phyloP scores from a whole-genome alignment of 2,329 filamentous ascomycete species.

The Tolypocladium sp. region DNA sequence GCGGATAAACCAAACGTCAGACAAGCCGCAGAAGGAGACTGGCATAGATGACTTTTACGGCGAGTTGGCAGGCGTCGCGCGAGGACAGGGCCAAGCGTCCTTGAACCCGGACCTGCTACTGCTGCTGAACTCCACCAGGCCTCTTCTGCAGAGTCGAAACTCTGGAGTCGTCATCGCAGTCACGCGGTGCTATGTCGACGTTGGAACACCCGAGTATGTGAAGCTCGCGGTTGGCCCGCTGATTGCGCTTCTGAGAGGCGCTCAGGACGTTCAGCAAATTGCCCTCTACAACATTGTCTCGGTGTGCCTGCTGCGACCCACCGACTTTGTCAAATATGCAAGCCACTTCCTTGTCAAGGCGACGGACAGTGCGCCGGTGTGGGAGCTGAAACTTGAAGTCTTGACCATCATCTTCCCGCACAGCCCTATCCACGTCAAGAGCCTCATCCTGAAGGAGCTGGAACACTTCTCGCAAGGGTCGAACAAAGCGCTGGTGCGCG shows the following conservation, averaged over 20 bases:
- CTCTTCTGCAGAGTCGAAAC: slow-evolving; percentile 87
- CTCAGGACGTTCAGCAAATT: slow-evolving; percentile 80
- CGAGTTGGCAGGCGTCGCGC: slow-evolving; percentile 40
- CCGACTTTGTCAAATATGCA: slow-evolving; percentile 77
- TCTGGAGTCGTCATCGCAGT: slow-evolving; percentile 87
- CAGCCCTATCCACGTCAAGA: slow-evolving; percentile 65
- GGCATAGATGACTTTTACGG: slow-evolving; percentile 73
- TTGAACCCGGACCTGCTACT: slow-evolving; percentile 77
- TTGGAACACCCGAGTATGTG: slow-evolving; percentile 73
- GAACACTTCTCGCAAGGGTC: slow-evolving; percentile 78
- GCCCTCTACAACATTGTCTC: slow-evolving; percentile 91
- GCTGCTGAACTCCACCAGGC: slow-evolving; percentile 68
- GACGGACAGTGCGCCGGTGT: slow-evolving; percentile 71
- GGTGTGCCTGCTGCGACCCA: slow-evolving; percentile 69
- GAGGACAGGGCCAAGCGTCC: slow-evolving; percentile 37
- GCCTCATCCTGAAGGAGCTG: slow-evolving; percentile 81
- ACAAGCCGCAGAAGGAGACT: slow-evolving; percentile 26
- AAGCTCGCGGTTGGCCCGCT: slow-evolving; percentile 71
- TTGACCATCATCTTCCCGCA: slow-evolving; percentile 87
- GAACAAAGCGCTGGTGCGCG: slow-evolving; percentile 71
- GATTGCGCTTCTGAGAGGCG: slow-evolving; percentile 73
- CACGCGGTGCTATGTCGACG: slow-evolving; percentile 71
- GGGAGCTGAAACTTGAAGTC: slow-evolving; percentile 86
- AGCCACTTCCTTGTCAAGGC: slow-evolving; percentile 83
- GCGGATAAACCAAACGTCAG: slow-evolving; percentile 47